Evolutionary conservation across 2,329 filamentous ascomycete species (phyloP), one percentile per base, ranked within the genome.

Genomic region (Calcarisporium arbuscula): DNA sequence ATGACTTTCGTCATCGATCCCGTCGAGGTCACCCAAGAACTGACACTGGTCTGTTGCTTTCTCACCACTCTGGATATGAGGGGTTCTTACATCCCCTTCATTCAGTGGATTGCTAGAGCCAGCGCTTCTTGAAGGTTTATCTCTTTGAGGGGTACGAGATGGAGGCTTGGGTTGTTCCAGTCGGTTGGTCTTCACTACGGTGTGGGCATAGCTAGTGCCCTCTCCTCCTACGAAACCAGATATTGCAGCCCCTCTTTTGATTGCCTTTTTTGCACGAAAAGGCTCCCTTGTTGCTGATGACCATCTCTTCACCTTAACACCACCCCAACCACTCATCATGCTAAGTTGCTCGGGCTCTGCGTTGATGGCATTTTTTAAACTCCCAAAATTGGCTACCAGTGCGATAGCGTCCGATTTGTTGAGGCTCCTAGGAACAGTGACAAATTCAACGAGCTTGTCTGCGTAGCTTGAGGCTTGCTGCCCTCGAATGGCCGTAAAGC

Each of bases 381-480:
- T 94, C 17, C 92, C 92, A 65, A 96, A 98, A 32, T 87, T 88
- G 46, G 85, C 85, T 22, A 96, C 88, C 32, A 98, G 64, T 19
- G 85, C 84, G 8, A 95, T 79, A 1, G 92, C 88, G 61, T 98
- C 92, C 2, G 88, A 88, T 60, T 95, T 95, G 62, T 96, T 96
- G 54, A 98, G 79, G 43, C 82, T 85, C 38, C 89, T 70, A 4
- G 92, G 90, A 3, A 86, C 81, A 0, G 92, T 98, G 33, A 95
- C 81, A 52, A 98, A 95, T 46, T 95, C 90, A 8, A 92, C 81
- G 39, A 98, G 71, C 39, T 82, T 83, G 49, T 95, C 89, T 6
- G 84, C 77, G 52, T 95, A 96, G 34, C 78, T 80, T 15, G 81
- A 82, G 2, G 85, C 79, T 59, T 94, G 88, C 47, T 87, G 82